Conservation (phyloP, 257 asterid genomes). For the Jaltomata sinuosa region DNA sequence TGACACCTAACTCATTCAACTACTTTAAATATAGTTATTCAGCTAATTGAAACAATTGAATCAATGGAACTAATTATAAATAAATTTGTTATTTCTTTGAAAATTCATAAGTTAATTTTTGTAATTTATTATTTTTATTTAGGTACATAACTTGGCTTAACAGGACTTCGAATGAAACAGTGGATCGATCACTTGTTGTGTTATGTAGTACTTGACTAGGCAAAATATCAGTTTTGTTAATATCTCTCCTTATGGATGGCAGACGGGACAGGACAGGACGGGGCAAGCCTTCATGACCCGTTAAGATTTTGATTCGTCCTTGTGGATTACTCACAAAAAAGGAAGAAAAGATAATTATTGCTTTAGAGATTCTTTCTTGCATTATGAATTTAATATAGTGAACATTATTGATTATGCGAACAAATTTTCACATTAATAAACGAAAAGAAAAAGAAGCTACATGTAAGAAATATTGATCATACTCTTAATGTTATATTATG, state of each 20-base stretch:
- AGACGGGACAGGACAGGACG: no score
- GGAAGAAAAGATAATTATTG: neutral
- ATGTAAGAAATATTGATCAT: no score
- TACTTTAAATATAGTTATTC: neutral
- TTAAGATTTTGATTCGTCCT: no score
- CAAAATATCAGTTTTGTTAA: neutral
- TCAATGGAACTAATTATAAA: neutral
- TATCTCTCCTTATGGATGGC: neutral
- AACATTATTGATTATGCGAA: no score
- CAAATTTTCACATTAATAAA: no score
- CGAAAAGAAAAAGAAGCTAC: no score
- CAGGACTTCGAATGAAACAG: neutral
- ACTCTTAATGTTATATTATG: neutral
- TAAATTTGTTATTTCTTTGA: neutral
- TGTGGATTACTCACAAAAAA: neutral
- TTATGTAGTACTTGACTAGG: neutral
- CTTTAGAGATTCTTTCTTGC: neutral
- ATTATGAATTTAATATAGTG: no score
- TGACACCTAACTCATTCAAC: neutral
- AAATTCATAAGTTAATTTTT: neutral
- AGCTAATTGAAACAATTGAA: neutral
- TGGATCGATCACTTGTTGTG: neutral
- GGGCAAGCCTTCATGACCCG: no score
- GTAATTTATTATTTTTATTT: neutral
- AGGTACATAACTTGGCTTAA: neutral